Conservation (phyloP, 768 basidiomycete genomes). For the Lactifluus piperatus region DNA sequence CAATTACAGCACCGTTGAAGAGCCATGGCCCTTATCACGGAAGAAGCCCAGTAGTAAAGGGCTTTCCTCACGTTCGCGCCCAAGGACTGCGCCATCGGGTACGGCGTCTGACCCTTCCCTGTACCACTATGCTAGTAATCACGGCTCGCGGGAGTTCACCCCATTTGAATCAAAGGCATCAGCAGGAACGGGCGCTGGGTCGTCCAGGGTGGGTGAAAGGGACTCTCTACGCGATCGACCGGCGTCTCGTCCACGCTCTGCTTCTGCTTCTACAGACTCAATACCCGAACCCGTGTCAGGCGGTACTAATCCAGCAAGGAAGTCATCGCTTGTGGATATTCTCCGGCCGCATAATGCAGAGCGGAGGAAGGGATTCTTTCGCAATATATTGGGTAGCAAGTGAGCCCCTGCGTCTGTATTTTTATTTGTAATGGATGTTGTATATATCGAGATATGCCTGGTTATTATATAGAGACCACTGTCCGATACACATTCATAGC, state of each 20-base stretch:
- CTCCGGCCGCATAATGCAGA: slow-evolving; percentile 16
- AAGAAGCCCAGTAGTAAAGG: slow-evolving; percentile 5
- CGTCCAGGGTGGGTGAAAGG: neutral
- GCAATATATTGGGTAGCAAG: slow-evolving; percentile 32
- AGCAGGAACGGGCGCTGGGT: neutral
- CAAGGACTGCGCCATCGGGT: slow-evolving; percentile 15
- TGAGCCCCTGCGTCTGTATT: slow-evolving; percentile 17
- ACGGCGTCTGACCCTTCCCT: slow-evolving; percentile 17
- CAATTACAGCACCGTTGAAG: neutral
- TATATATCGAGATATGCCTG: slow-evolving; percentile 16
- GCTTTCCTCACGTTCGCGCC: slow-evolving; percentile 13
- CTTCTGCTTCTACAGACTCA: slow-evolving; percentile 51
- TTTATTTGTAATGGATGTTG: neutral
- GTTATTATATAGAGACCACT: slow-evolving; percentile 14
- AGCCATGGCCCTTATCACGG: neutral
- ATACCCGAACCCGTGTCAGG: slow-evolving; percentile 33
- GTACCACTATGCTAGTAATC: slow-evolving; percentile 18
- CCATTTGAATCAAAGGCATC: neutral
- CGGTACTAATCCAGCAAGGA: neutral
- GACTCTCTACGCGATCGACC: slow-evolving; percentile 17
- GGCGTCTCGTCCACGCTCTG: slow-evolving; percentile 37
- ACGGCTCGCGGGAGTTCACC: slow-evolving; percentile 11
- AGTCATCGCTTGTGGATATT: neutral
- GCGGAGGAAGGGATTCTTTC: slow-evolving; percentile 34
- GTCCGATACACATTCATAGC: neutral